These are phyloP conservation scores for Astragalus glycyphyllos DNA, from an alignment of 306 rosid genomes.

Conservation along the genomic window DNA sequence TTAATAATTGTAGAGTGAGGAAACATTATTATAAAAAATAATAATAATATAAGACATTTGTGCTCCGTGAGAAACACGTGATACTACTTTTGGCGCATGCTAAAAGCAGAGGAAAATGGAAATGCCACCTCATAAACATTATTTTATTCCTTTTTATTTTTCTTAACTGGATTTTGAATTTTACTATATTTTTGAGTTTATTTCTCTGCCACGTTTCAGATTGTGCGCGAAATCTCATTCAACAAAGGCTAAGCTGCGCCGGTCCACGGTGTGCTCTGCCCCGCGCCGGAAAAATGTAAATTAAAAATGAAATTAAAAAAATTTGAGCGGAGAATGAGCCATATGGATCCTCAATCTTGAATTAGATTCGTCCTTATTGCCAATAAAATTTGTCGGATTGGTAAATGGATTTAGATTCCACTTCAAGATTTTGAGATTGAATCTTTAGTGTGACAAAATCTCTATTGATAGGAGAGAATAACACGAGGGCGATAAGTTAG, in stretches of 20 bases:
- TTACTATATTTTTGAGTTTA: neutral
- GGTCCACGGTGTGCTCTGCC: constrained; percentile 26
- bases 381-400: too few relatives aligned
- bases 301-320: constrained; percentile 15
- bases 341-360: constrained; percentile 15
- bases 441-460: too few relatives aligned
- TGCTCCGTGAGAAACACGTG: constrained; percentile 55
- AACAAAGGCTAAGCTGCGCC: constrained; percentile 21
- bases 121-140: constrained; percentile 18
- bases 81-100: constrained; percentile 69
- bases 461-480: too few relatives aligned
- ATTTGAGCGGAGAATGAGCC: constrained; percentile 9
- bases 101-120: constrained; percentile 51
- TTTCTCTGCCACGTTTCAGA: neutral
- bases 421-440: too few relatives aligned
- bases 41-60: neutral
- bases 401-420: too few relatives aligned
- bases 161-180: neutral
- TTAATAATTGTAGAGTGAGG: constrained; percentile 22
- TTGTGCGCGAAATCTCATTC: constrained; percentile 23
- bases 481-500: too few relatives aligned
- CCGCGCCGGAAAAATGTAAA: constrained; percentile 37
- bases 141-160: neutral
- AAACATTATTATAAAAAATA: constrained; percentile 3
- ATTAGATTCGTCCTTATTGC: constrained; percentile 29